These are phyloP conservation scores for Toxoplasma gondii DNA, from an alignment of 169 alveolate species.

Conservation along the genomic window DNA sequence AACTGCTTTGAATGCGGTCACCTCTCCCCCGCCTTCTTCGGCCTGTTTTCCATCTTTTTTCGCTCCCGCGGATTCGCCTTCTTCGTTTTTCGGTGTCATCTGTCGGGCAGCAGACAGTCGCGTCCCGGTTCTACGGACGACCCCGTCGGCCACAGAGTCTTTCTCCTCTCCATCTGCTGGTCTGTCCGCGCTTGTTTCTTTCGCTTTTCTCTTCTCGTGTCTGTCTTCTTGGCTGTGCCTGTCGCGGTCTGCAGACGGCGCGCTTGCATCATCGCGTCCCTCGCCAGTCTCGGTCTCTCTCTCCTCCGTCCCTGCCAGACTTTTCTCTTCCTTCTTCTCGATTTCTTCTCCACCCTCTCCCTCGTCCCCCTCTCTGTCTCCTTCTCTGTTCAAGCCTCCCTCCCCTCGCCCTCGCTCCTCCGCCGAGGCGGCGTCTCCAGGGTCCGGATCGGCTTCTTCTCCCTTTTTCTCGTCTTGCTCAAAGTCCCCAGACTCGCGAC, in stretches of 20 bases:
- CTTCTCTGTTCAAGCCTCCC: too few relatives aligned
- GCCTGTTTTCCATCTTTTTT: neutral
- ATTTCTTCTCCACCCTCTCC: too few relatives aligned
- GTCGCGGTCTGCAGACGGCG: neutral
- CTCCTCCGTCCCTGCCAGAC: neutral
- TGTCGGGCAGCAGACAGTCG: neutral
- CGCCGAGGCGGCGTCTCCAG: too few relatives aligned
- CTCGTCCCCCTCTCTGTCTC: too few relatives aligned
- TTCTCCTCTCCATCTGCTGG: neutral
- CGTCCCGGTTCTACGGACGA: neutral
- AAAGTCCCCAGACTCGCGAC: too few relatives aligned
- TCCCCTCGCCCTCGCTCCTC: too few relatives aligned
- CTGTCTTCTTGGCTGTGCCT: neutral
- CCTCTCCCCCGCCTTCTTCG: constrained; percentile 42
- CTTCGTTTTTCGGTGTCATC: neutral
- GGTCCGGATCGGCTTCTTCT: too few relatives aligned
- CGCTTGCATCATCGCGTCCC: neutral
- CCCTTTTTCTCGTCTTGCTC: too few relatives aligned
- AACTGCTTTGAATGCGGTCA: constrained; percentile 7
- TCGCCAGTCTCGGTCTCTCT: neutral
- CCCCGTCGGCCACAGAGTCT: neutral
- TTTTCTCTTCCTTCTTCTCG: neutral
- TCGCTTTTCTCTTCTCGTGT: neutral
- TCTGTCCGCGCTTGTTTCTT: neutral
- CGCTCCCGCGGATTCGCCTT: neutral